Percentiles rank a stretch among this genome's conserved stretches.
phyloP scores from a whole-genome alignment of 352 stramenopile species.

The Pythium brachiatum region DNA sequence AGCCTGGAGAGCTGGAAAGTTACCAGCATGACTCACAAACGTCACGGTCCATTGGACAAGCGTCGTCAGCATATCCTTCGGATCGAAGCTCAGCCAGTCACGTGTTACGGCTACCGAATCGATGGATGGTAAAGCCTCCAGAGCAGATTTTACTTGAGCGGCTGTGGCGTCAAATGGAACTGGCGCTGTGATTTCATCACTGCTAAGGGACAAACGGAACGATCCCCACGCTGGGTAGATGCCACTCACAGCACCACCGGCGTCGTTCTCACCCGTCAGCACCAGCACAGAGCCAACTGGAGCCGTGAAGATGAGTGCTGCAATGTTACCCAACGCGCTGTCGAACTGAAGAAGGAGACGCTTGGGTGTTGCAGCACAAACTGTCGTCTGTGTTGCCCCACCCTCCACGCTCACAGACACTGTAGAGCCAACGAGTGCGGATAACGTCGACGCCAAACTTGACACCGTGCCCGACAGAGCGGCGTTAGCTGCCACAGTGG shows the following conservation, averaged over 20 bases:
- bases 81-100: slow-evolving; percentile 69
- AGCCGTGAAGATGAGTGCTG: slow-evolving; percentile 40
- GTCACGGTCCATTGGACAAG: slow-evolving; percentile 74
- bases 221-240: slow-evolving; percentile 87
- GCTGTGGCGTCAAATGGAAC: slow-evolving; percentile 71
- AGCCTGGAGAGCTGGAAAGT: slow-evolving; percentile 42
- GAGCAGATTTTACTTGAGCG: slow-evolving; percentile 44
- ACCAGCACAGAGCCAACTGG: slow-evolving; percentile 32
- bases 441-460: slow-evolving; percentile 33
- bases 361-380: slow-evolving; percentile 42
- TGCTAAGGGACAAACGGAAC: slow-evolving; percentile 64
- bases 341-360: slow-evolving; percentile 83
- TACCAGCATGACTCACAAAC: slow-evolving; percentile 52
- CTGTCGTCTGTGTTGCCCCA: slow-evolving; percentile 34
- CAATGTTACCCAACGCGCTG: slow-evolving; percentile 50
- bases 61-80: slow-evolving; percentile 30
- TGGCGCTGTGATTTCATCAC: slow-evolving; percentile 37
- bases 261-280: slow-evolving; percentile 43
- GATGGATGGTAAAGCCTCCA: slow-evolving; percentile 81
- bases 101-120: slow-evolving; percentile 75
- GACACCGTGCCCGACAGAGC: slow-evolving; percentile 31
- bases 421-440: slow-evolving; percentile 30
- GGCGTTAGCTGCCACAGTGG: slow-evolving; percentile 41
- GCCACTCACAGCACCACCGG: slow-evolving; percentile 56
- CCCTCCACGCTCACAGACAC: slow-evolving; percentile 44